Base-by-base conservation (phyloP, 495 filamentous ascomycete genomes). In the Trichoderma reesei region DNA sequence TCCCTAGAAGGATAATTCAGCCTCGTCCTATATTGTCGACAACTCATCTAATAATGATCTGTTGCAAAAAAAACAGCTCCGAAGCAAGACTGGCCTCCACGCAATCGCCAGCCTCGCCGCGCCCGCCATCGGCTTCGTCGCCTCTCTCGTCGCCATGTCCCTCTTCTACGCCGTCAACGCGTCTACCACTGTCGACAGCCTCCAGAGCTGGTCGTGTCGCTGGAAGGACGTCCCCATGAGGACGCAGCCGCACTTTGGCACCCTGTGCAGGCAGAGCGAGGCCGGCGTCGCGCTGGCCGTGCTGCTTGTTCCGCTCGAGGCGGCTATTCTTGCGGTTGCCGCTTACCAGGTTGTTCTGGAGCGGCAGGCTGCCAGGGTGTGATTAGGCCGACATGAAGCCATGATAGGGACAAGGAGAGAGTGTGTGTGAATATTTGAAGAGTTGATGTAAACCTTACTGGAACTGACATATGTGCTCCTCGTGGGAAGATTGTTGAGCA, bases 191-290 rank as follows among this genome's bases (percentile, higher is more conserved):
- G 70, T 73, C 63, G 77, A 78, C 67, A 80, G 79, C 44, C 68
- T 83, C 37, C 67, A 83, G 68, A 80, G 77, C 70, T 85, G 82
- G 82, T 78, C 75, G 34, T 85, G 82, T 72, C 79, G 79, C 60
- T 85, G 81, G 81, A 68, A 67, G 5, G 65, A 69, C 44, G 67
- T 82, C 36, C 67, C 68, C 65, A 83, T 83, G 81, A 60, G 60
- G 20, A 56, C 71, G 42, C 66, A 73, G 68, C 82, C 82, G 51
- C 72, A 79, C 66, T 85, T 78, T 72, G 72, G 69, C 8, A 75
- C 74, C 1, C 68, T 85, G 37, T 85, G 82, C 71, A 71, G 67
- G 44, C 77, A 83, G 74, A 79, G 76, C 72, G 72, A 75, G 65
- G 75, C 75, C 5, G 79, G 75, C 6, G 65, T 83, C 54, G 82